phyloP scores from a whole-genome alignment of 2,329 filamentous ascomycete species.

The Exophiala mesophila region DNA sequence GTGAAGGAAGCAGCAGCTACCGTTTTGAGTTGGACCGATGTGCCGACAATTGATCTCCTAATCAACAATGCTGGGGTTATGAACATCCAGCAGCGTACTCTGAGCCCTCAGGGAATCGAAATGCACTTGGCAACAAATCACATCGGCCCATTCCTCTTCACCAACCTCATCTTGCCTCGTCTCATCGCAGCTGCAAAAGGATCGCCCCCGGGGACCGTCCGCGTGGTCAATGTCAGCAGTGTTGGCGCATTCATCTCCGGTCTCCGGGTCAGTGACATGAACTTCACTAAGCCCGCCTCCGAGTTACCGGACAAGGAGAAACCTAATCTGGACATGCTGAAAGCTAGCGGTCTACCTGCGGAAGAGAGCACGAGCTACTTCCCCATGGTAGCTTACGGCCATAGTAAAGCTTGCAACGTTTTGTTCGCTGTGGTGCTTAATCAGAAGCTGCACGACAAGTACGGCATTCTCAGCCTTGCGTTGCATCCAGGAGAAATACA shows the following conservation, averaged over 20 bases:
- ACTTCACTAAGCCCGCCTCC: conserved; percentile 27
- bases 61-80: conserved; percentile 44
- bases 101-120: conserved; percentile 34
- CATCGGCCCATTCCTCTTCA: conserved; percentile 37
- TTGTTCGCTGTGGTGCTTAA: conserved; percentile 40
- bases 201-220: conserved; percentile 16
- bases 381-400: conserved; percentile 39
- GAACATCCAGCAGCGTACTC: conserved; percentile 27
- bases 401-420: conserved; percentile 45
- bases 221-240: conserved; percentile 30
- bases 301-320: conserved; percentile 21
- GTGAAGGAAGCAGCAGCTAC: conserved; percentile 32
- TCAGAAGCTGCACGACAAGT: conserved; percentile 15
- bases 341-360: conserved; percentile 1
- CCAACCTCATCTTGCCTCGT: conserved; percentile 36
- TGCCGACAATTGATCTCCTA: conserved; percentile 36
- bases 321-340: conserved; percentile 7
- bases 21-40: conserved; percentile 27
- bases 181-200: conserved; percentile 28
- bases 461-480: conserved; percentile 34
- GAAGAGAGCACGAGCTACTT: conserved; percentile 28
- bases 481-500: conserved; percentile 36
- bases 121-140: conserved; percentile 37
- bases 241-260: conserved; percentile 27
- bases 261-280: conserved; percentile 33